These are phyloP conservation scores for Linum trigynum DNA, from an alignment of 345 rosid species.

Conservation along the genomic window DNA sequence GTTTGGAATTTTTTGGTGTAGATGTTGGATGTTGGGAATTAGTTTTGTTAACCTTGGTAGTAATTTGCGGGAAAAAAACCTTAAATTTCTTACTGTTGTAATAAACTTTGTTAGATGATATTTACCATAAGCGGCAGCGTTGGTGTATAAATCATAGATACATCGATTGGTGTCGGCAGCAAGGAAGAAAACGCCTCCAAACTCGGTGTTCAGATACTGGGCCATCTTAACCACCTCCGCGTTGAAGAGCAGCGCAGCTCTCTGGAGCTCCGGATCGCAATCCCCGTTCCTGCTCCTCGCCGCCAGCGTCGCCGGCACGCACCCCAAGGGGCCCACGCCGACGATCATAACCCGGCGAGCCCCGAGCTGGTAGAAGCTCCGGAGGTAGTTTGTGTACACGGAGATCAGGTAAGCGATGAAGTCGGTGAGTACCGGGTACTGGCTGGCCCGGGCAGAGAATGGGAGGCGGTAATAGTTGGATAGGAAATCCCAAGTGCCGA, in stretches of 20 bases:
- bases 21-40: no score
- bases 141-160: conserved; percentile 1
- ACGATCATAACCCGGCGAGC: conserved; percentile 21
- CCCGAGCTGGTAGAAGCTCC: conserved; percentile 19
- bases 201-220: conserved; percentile 5
- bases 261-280: conserved; percentile 14
- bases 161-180: conserved; percentile 11
- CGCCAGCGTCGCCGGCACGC: conserved; percentile 21
- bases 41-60: no score
- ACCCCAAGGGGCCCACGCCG: conserved; percentile 21
- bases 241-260: conserved; percentile 17
- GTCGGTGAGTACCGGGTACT: conserved; percentile 37
- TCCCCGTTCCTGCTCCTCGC: conserved; percentile 12
- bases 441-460: conserved; percentile 69
- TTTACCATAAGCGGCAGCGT: conserved; percentile 17
- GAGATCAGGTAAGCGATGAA: conserved; percentile 49
- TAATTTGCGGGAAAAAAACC: no score
- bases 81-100: no score
- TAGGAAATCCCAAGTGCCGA: conserved; percentile 74
- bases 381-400: conserved; percentile 45
- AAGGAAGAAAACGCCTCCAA: conserved; percentile 16
- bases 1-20: no score
- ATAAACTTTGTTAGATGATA: no score
- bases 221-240: conserved; percentile 16
- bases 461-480: conserved; percentile 77